These are phyloP conservation scores for Didymella pinodella DNA, from an alignment of 2,329 filamentous ascomycete species.

Conservation along the genomic window DNA sequence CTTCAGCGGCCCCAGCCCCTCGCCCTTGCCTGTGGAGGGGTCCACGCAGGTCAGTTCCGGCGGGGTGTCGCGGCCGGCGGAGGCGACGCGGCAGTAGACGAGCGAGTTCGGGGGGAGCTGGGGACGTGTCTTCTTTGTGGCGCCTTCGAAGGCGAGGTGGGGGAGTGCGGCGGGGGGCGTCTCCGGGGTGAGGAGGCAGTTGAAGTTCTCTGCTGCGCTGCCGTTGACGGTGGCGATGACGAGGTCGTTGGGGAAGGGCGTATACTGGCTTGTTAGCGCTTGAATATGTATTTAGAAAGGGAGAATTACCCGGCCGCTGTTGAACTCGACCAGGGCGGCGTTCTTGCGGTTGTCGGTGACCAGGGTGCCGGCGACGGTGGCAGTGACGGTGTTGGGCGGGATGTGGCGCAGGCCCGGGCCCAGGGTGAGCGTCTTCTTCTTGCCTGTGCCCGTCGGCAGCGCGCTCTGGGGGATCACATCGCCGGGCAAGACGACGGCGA, in stretches of 20 bases:
- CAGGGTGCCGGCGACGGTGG: constrained; percentile 72
- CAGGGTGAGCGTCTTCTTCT: constrained; percentile 74
- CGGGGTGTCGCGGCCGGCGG: constrained; percentile 71
- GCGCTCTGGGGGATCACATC: constrained; percentile 72
- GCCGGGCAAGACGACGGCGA: constrained; percentile 79
- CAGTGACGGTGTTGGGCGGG: constrained; percentile 75
- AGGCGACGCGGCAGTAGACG: constrained; percentile 85
- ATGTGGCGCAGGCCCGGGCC: constrained; percentile 85
- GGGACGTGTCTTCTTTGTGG: constrained; percentile 89
- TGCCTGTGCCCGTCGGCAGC: constrained; percentile 71
- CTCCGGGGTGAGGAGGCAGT: constrained; percentile 75
- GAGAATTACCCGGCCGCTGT: constrained; percentile 69
- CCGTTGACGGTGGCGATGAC: constrained; percentile 87
- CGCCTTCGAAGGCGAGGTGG: constrained; percentile 90
- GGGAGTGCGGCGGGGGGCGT: constrained; percentile 74
- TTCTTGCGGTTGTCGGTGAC: constrained; percentile 76
- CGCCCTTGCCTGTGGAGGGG: constrained; percentile 82
- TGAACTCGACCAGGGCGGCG: constrained; percentile 77
- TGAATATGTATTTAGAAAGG: too few relatives aligned
- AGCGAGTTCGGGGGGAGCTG: constrained; percentile 76
- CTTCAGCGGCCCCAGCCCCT: constrained; percentile 82
- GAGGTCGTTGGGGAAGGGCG: constrained; percentile 80
- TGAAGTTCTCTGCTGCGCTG: constrained; percentile 77
- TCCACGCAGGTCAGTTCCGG: constrained; percentile 91
- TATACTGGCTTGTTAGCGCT: constrained; percentile 65